These are phyloP conservation scores for Metschnikowia rubicola DNA, from an alignment of 805 yeast genomes.

Conservation along the genomic window DNA sequence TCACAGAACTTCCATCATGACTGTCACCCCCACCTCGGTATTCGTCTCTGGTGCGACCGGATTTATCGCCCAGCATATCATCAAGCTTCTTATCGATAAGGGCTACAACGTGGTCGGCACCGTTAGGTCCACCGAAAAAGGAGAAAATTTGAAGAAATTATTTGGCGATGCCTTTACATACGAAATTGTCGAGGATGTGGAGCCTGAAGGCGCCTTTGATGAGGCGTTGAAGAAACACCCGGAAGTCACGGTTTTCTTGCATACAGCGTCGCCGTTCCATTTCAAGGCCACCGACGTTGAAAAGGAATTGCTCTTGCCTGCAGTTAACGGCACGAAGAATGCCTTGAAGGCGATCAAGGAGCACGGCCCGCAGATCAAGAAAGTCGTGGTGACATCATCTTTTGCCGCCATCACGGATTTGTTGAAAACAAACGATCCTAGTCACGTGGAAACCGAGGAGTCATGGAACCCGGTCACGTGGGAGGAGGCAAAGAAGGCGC, in stretches of 20 bases:
- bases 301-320: constrained; percentile 53
- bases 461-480: constrained; percentile 53
- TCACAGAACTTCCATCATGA: neutral
- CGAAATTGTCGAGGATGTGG: constrained; percentile 48
- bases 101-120: constrained; percentile 26
- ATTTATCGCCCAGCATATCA: constrained; percentile 27
- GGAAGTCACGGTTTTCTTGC: constrained; percentile 53
- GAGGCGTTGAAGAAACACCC: constrained; percentile 44
- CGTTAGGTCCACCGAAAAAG: constrained; percentile 24
- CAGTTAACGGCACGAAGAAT: constrained; percentile 31
- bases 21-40: constrained; percentile 14
- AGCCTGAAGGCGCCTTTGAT: constrained; percentile 43
- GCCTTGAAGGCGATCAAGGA: constrained; percentile 13
- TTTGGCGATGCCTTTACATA: constrained; percentile 34
- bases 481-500: constrained; percentile 31
- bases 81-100: constrained; percentile 20
- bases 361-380: constrained; percentile 10
- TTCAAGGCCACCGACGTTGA: constrained; percentile 44
- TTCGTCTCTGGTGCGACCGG: constrained; percentile 36
- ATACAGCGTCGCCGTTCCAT: constrained; percentile 61
- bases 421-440: constrained; percentile 24
- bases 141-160: constrained; percentile 21
- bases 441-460: constrained; percentile 31
- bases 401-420: constrained; percentile 12
- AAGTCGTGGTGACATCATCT: constrained; percentile 14